Evolutionary conservation across 2,329 filamentous ascomycete genomes (phyloP), one percentile per base, ranked within the genome.

Genomic region (Venturia asperata): DNA sequence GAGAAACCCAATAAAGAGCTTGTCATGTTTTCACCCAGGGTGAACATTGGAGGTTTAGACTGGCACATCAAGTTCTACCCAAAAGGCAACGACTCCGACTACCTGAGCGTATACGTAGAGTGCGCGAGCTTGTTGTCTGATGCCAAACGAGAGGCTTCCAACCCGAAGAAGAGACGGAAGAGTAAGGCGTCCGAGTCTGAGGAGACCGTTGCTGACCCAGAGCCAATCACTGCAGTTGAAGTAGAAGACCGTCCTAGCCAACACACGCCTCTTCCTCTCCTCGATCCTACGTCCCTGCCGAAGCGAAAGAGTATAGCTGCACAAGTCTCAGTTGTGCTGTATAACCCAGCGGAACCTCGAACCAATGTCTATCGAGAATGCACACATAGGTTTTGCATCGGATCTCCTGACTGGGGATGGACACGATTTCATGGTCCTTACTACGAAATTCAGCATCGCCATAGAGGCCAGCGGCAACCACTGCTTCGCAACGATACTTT

Each of bases 21-120:
- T 49, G 76, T 87, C 68, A 84, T 87, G 80, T 81, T 80, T 39
- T 87, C 85, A 6, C 82, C 80, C 0, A 71, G 79, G 6, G 81
- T 84, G 13, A 79, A 74, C 34, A 77, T 87, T 65, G 85, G 83
- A 24, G 84, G 83, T 24, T 81, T 83, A 67, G 84, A 86, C 71
- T 87, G 85, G 85, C 84, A 82, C 65, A 83, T 87, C 76, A 87
- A 87, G 72, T 84, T 87, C 71, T 87, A 84, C 68, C 85, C 85
- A 2, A 80, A 80, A 56, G 85, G 85, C 24, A 85, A 87, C 70
- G 81, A 82, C 68, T 80, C 82, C 2, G 79, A 81, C 47, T 82
- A 82, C 41, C 71, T 87, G 63, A 86, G 84, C 68, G 77, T 86
- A 30, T 87, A 87, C 69, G 74, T 87, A 43, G 84, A 86, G 71